Percentiles rank a stretch among this genome's conserved stretches.
Conservation (phyloP, 305 asterid species). For the Fraxinus angustifolia region DNA sequence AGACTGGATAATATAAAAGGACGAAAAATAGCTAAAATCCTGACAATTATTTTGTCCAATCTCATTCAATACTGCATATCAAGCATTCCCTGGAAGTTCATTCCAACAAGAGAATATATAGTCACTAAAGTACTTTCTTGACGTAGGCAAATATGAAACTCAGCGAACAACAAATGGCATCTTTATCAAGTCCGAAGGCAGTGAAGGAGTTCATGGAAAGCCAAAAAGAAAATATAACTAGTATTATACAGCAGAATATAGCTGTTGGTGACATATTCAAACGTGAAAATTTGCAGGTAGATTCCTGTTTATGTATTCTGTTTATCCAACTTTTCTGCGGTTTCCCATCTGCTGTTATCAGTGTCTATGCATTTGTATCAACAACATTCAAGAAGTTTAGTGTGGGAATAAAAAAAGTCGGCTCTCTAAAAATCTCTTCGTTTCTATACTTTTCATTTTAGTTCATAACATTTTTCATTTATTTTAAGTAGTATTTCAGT, state of each 20-base stretch:
- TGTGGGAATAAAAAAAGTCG: neutral
- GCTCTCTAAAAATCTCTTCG: neutral
- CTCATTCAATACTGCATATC: neutral
- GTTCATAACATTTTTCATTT: neutral
- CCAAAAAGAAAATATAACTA: slow-evolving; percentile 68
- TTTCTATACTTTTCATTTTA: neutral
- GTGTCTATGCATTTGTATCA: neutral
- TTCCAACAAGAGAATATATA: neutral
- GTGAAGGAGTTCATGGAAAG: slow-evolving; percentile 66
- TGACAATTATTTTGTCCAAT: neutral
- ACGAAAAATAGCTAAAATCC: neutral
- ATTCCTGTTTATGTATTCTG: neutral
- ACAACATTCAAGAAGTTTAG: neutral
- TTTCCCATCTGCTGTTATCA: neutral
- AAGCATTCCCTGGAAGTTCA: neutral
- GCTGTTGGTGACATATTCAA: slow-evolving; percentile 93
- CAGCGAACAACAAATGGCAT: slow-evolving; percentile 70
- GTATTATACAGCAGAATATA: slow-evolving; percentile 76
- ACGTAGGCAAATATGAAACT: slow-evolving; percentile 74
- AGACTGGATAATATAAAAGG: neutral
- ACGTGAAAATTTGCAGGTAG: slow-evolving; percentile 86
- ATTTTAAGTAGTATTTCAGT: neutral
- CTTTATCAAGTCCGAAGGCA: slow-evolving; percentile 82
- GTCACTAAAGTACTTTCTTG: slow-evolving; percentile 22
- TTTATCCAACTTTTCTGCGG: neutral